Evolutionary conservation across 2,329 filamentous ascomycete genomes (phyloP).

Genomic region (Aspergillus neoniger): DNA sequence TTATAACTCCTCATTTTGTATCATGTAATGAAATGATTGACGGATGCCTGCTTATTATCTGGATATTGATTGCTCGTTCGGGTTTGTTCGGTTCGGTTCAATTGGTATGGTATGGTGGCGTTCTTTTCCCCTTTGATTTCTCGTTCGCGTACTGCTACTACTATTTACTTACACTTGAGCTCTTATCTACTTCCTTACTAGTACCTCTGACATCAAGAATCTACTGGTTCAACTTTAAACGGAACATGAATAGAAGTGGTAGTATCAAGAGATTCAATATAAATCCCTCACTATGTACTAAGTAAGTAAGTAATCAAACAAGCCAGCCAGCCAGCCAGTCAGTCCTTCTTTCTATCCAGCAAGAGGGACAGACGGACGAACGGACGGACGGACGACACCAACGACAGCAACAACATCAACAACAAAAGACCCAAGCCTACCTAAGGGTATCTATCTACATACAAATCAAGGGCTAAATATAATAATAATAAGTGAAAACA

Average conservation of each 20-base stretch:
- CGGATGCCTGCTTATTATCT: neutral
- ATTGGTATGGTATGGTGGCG: neutral
- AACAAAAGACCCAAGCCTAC: conserved; percentile 17
- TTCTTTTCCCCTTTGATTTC: neutral
- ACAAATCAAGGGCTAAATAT: conserved; percentile 13
- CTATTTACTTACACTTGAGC: no score
- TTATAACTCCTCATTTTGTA: neutral
- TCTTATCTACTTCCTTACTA: no score
- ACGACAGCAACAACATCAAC: neutral
- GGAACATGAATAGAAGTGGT: neutral
- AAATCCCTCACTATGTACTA: neutral
- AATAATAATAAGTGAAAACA: conserved; percentile 24
- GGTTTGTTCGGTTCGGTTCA: no score
- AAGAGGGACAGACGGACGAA: no score
- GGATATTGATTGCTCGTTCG: neutral
- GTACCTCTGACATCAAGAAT: neutral
- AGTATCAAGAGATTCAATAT: neutral
- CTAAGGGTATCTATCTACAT: conserved; percentile 24
- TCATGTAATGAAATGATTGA: neutral
- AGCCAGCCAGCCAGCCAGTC: neutral
- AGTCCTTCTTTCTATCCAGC: neutral
- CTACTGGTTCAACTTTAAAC: no score
- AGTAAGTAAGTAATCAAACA: neutral
- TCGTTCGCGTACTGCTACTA: neutral
- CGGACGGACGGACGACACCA: neutral